Percentiles rank a stretch among this genome's conserved stretches.
Evolutionary conservation across 371 early-diverging fungal species (phyloP).

Genomic region (Mortierella sp.): DNA sequence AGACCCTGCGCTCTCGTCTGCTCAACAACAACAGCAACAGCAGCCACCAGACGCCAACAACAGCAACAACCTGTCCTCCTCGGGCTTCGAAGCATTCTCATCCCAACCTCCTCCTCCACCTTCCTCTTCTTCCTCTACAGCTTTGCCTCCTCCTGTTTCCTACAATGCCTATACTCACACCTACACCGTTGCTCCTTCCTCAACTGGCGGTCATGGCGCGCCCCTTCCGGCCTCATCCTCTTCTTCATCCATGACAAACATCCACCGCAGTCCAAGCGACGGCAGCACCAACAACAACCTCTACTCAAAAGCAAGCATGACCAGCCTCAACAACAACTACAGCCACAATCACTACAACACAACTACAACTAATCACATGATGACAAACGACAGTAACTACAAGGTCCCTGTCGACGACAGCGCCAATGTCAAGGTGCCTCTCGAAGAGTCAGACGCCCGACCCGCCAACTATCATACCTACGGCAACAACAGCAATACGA

Average conservation of each 20-base stretch:
- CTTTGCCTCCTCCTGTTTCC: neutral
- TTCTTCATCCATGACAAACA: constrained; percentile 6
- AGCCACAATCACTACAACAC: constrained; percentile 6
- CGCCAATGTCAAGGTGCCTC: constrained; percentile 29
- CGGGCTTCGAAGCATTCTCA: too few relatives aligned
- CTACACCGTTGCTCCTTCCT: neutral
- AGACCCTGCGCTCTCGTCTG: constrained; percentile 15
- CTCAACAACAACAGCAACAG: neutral
- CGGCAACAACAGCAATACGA: neutral
- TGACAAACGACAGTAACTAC: constrained; percentile 19
- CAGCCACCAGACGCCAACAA: neutral
- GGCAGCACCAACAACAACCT: constrained; percentile 17
- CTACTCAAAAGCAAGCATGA: constrained; percentile 21
- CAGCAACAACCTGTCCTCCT: neutral
- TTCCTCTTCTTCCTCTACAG: neutral
- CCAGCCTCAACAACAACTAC: constrained; percentile 17
- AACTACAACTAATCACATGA: constrained; percentile 11
- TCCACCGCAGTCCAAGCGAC: constrained; percentile 16
- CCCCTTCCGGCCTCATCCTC: constrained; percentile 6
- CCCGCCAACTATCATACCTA: constrained; percentile 8
- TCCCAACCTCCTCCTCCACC: neutral
- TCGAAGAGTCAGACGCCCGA: constrained; percentile 9
- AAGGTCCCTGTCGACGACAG: constrained; percentile 31
- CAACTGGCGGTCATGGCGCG: neutral
- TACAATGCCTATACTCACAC: neutral